These are phyloP conservation scores for Scytalidium sp. DNA, from an alignment of 2,329 filamentous ascomycete genomes.

Conservation along the genomic window DNA sequence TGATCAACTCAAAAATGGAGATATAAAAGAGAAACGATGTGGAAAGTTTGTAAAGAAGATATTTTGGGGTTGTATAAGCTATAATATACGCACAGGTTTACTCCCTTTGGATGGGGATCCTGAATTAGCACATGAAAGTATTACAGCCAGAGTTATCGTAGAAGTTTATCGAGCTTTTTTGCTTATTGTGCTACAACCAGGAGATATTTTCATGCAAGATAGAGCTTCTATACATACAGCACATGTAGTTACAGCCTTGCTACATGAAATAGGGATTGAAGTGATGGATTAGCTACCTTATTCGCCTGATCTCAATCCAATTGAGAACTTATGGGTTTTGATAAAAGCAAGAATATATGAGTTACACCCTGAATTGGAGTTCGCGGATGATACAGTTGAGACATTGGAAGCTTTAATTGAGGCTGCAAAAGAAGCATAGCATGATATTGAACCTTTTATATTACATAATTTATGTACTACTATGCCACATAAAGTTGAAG, in stretches of 20 bases:
- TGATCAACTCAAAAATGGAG: neutral
- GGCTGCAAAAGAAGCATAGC: slow-evolving; percentile 5
- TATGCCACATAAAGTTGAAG: slow-evolving; percentile 4
- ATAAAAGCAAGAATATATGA: slow-evolving; percentile 4
- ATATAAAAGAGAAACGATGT: neutral
- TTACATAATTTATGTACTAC: slow-evolving; percentile 5
- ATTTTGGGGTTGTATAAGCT: neutral
- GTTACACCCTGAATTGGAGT: slow-evolving; percentile 5
- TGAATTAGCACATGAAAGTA: neutral
- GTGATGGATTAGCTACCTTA: slow-evolving; percentile 5
- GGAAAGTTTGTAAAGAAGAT: slow-evolving; percentile 1
- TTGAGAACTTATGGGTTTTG: slow-evolving; percentile 3
- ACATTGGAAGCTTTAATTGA: slow-evolving; percentile 7
- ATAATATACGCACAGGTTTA: neutral
- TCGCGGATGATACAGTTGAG: slow-evolving; percentile 1
- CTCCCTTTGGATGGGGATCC: slow-evolving; percentile 2
- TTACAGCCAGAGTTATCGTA: neutral
- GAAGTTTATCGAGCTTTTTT: neutral
- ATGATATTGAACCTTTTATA: slow-evolving; percentile 4
- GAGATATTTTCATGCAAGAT: slow-evolving; percentile 4
- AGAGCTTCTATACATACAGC: slow-evolving; percentile 1
- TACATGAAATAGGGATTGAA: slow-evolving; percentile 6
- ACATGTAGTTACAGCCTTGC: neutral
- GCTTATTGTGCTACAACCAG: neutral
- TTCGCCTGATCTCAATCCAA: slow-evolving; percentile 4